phyloP scores from a whole-genome alignment of 2,329 filamentous ascomycete genomes.

The Biscogniauxia sp. region DNA sequence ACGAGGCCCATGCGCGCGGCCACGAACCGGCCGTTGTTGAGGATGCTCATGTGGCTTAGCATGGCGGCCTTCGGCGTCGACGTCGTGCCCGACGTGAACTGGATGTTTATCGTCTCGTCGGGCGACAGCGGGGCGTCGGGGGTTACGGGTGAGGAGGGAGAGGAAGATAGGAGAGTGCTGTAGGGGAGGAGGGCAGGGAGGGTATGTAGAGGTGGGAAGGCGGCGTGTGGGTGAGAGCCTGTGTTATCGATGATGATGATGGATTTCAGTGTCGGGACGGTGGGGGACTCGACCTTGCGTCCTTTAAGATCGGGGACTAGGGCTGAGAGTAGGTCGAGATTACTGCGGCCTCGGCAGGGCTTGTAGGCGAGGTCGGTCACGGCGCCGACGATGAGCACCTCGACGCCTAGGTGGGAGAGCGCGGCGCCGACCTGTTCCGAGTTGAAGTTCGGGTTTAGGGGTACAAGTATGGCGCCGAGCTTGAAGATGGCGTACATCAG shows the following conservation, averaged over 20 bases:
- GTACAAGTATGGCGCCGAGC: slow-evolving; percentile 90
- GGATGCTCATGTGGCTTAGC: slow-evolving; percentile 77
- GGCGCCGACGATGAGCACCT: slow-evolving; percentile 77
- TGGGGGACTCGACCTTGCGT: slow-evolving; percentile 37
- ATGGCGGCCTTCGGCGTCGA: slow-evolving; percentile 88
- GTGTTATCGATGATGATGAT: slow-evolving; percentile 82
- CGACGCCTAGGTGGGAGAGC: slow-evolving; percentile 69
- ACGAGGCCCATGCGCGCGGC: slow-evolving; percentile 81
- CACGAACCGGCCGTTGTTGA: slow-evolving; percentile 89
- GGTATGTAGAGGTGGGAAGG: slow-evolving; percentile 43
- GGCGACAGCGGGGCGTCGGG: slow-evolving; percentile 50
- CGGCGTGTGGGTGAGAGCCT: slow-evolving; percentile 40
- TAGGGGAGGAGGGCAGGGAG: slow-evolving; percentile 47
- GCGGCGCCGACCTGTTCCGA: slow-evolving; percentile 74
- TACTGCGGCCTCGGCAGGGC: slow-evolving; percentile 52
- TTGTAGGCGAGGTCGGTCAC: slow-evolving; percentile 80
- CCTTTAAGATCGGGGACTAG: slow-evolving; percentile 43
- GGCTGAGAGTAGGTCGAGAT: slow-evolving; percentile 45
- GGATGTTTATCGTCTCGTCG: slow-evolving; percentile 83
- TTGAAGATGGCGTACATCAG: slow-evolving; percentile 91
- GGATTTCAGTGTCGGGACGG: slow-evolving; percentile 66
- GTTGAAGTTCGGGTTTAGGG: slow-evolving; percentile 89
- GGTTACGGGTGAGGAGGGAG: slow-evolving; percentile 34
- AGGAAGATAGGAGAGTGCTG: slow-evolving; percentile 36
- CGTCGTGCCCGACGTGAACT: slow-evolving; percentile 96